Evolutionary conservation across 2,329 filamentous ascomycete species (phyloP), one percentile per base, ranked within the genome.

Genomic region (Hymenoscyphus albidus): DNA sequence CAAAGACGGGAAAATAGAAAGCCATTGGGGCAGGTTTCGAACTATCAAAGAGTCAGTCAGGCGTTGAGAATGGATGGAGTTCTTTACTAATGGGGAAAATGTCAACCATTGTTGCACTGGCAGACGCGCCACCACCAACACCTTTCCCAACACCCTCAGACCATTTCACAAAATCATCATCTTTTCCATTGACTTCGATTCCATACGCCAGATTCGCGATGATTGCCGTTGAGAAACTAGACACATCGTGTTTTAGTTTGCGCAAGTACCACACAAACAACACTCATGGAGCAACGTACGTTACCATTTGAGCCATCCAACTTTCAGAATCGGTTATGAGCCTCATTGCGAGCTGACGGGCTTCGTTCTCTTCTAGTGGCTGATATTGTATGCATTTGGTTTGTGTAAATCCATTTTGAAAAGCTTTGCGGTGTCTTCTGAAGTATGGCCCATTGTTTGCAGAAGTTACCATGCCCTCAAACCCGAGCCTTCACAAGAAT

Each of bases 391-490:
- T 64, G 59, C 77, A 75, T 58, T 71, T 78, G 42, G 75, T 75
- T 63, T 76, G 76, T 16, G 74, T 73, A 64, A 81, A 80, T 31
- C 72, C 73, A 58, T 72, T 76, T 62, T 81, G 79, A n/a, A 81
- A 71, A 39, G 80, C 72, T 59, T 74, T 76, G 31, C 80, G 76
- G 65, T 81, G 80, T 64, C 78, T 70, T 27, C 74, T 74, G 66
- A 80, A 80, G 16, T 70, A 69, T 14, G 76, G 71, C 0, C 77
- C 77, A 71, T 74, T 78, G 60, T 72, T 72, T 5, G 80, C 69
- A 64, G 80, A 81, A 6, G 78, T 79, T 18, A 81, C 70, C 0
- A 78, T 80, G 48, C 76, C 76, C 22, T 73, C 70, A 79, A 79
- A 82, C 31, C 79, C 79, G 57, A 57, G 32, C 22, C 64, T 66